Conservation (phyloP, 2,329 filamentous ascomycete species). For the Cryphonectria parasitica region DNA sequence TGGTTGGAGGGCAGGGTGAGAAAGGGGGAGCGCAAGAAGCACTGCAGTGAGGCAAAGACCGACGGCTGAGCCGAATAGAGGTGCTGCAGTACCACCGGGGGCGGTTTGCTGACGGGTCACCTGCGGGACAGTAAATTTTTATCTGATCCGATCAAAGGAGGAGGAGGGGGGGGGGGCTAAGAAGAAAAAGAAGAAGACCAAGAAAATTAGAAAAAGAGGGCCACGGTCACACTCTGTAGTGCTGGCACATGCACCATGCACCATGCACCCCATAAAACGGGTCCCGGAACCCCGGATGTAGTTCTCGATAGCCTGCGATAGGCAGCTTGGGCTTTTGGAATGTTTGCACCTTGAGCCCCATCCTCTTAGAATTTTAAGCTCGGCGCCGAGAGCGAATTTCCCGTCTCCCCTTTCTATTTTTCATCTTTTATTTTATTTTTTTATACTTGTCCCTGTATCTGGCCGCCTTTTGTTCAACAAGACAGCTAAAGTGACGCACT, state of each 20-base stretch:
- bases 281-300: constrained; percentile 5
- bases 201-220: not conserved
- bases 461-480: not conserved
- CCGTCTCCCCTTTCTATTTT: too few relatives aligned
- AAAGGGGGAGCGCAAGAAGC: not conserved
- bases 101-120: constrained; percentile 3
- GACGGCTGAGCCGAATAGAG: not conserved
- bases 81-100: not conserved
- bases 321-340: not conserved
- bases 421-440: too few relatives aligned
- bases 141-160: constrained; percentile 27
- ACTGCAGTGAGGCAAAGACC: not conserved
- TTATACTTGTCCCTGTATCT: too few relatives aligned
- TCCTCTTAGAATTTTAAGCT: not conserved
- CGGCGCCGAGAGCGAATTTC: not conserved
- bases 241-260: constrained; percentile 9
- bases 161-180: not conserved
- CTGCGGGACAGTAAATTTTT: constrained; percentile 11
- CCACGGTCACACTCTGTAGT: constrained; percentile 10
- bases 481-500: not conserved
- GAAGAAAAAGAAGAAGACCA: not conserved
- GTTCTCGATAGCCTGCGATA: not conserved
- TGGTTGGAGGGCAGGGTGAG: not conserved
- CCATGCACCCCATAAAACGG: constrained; percentile 2
- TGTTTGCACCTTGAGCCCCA: not conserved